Percentiles rank a stretch among this genome's conserved stretches.
These are phyloP conservation scores for Crepidotus variabilis DNA, from an alignment of 768 basidiomycete genomes.

Conservation along the genomic window DNA sequence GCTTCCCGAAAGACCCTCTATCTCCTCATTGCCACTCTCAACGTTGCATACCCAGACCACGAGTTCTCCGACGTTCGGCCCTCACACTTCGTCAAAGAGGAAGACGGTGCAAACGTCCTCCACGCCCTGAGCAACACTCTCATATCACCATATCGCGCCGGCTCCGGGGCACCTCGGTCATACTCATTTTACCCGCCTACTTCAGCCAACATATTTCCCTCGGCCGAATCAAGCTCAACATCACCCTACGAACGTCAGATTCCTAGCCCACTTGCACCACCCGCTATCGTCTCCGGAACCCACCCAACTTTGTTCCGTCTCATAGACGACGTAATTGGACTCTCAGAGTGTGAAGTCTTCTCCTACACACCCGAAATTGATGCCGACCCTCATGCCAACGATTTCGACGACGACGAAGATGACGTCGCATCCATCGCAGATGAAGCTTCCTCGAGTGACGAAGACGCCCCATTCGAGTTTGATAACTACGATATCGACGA, in stretches of 20 bases:
- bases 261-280: constrained; percentile 64
- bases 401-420: constrained; percentile 77
- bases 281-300: constrained; percentile 74
- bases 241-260: constrained; percentile 59
- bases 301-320: constrained; percentile 86
- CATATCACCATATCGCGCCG: constrained; percentile 65
- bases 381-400: constrained; percentile 88
- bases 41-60: constrained; percentile 96
- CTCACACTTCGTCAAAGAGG: constrained; percentile 85
- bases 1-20: constrained; percentile 89
- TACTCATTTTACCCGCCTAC: constrained; percentile 86
- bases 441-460: constrained; percentile 66
- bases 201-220: constrained; percentile 69
- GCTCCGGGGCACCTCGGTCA: constrained; percentile 66
- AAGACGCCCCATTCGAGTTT: constrained; percentile 72
- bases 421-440: constrained; percentile 64
- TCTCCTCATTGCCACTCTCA: constrained; percentile 93
- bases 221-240: constrained; percentile 67
- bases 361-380: constrained; percentile 92
- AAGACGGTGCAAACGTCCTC: constrained; percentile 74
- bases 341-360: constrained; percentile 93
- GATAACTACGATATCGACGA: constrained; percentile 80
- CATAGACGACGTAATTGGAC: constrained; percentile 85
- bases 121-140: constrained; percentile 84
- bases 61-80: constrained; percentile 93